Base-by-base conservation (phyloP, 1,284 basidiomycete species). In the Bjerkandera adusta region DNA sequence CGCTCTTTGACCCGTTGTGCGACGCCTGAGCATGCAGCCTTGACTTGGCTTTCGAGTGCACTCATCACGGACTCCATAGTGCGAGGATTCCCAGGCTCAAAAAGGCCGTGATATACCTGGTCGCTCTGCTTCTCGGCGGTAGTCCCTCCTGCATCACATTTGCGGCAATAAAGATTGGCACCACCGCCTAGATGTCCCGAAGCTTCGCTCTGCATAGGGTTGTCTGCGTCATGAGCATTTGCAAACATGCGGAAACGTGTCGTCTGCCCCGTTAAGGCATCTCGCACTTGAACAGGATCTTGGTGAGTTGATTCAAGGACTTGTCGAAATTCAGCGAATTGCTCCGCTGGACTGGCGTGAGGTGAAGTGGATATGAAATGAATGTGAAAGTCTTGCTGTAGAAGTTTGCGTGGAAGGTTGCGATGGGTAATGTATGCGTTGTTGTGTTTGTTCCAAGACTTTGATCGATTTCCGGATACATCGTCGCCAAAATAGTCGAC, bases 181-280 rank as follows among this genome's bases (percentile, higher is more conserved):
- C 29, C 26, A 5, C 30, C 26, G 0, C 51, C 51, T 24, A 52
- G 47, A 26, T 52, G 51, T 0, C 44, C 22, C 4, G 25, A 43
- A 5, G 42, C 13, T 26, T 70, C 67, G 38, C 61, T 61, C 44
- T 70, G 69, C 36, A 59, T 48, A 6, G 68, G 69, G 37, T 72
- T 71, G 45, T 71, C 69, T 0, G 59, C 61, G 11, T 42, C 47
- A 8, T 53, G 57, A 38, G 56, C 58, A 44, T 62, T 57, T 7
- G 51, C 40, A 12, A 44, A 38, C 10, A 53, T 26, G 1, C 39
- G 40, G 20, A 53, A 43, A 11, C 33, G 42, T n/a, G 52, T 66
- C 59, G 47, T 66, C 64, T 30, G 27, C 27, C 27, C 27, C 8
- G 27, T 30, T n/a, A 30, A n/a, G n/a, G n/a, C n/a, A 22, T 39